Evolutionary conservation across 2,329 filamentous ascomycete genomes (phyloP), one percentile per base, ranked within the genome.

Genomic region (Incumbomyces delicatus): DNA sequence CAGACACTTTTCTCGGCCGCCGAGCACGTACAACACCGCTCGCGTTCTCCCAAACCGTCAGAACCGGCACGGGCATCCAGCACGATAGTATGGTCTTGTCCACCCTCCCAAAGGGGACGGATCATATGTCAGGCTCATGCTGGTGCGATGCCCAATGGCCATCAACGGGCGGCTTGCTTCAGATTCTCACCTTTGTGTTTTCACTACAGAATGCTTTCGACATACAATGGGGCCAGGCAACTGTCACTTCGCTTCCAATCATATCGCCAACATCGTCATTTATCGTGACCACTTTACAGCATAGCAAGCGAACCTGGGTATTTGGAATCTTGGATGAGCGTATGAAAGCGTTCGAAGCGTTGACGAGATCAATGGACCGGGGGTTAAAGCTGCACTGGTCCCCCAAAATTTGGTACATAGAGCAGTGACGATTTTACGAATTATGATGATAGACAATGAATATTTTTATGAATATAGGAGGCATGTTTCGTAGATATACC

Each of bases 11-110:
- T 36, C 48, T 18, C 48, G 50, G n/a, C 52, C 46, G 16, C 50
- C 48, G 17, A 46, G 35, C 14, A 36, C 47, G 30, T 54, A 53
- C 33, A 31, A 45, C 20, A 51, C 52, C 39, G 45, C 18, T 16
- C 42, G 22, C 11, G 27, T 31, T 30, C 33, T 12, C 14, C 33
- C 34, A 10, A 13, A 8, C 20, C 42, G 33, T 16, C 42, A 33
- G 5, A 14, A 38, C 30, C 34, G 42, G 3, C 42, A 38, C n/a
- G 22, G 14, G 22, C 17, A 32, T 32, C 4, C 17, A 11, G 22
- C 10, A 14, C 31, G 40, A 42, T 42, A 30, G 32, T n/a, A 16
- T 20, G 12, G 36, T 20, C 22, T 40, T n/a, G 30, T 40, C 30
- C 3, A 18, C 10, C 7, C 22, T 13, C 20, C 18, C 17, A 13